Conservation (phyloP, 805 yeast species). For the Ogataea sp. region DNA sequence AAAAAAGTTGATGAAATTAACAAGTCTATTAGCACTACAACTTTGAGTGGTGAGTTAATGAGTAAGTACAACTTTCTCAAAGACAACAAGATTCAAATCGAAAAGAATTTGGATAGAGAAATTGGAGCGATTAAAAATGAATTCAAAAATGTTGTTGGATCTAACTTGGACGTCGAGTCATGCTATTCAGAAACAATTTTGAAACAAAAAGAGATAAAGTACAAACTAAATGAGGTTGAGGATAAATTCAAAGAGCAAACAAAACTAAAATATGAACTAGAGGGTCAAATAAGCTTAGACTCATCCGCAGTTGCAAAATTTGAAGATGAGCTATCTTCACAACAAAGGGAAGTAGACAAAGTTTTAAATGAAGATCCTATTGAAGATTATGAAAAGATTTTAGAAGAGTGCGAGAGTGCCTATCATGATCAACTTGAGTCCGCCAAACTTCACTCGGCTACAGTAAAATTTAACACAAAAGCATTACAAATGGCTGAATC, state of each 20-base stretch:
- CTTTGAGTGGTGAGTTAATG: conserved; percentile 49
- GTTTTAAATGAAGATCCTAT: conserved; percentile 32
- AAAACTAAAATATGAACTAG: neutral
- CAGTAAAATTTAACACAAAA: conserved; percentile 57
- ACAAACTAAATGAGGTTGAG: neutral
- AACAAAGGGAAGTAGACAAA: conserved; percentile 9
- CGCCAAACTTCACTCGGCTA: conserved; percentile 59
- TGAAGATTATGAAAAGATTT: conserved; percentile 39
- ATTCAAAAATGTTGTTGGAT: conserved; percentile 1
- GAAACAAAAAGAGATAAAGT: neutral
- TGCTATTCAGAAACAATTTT: neutral
- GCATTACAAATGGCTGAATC: conserved; percentile 59
- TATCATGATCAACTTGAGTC: conserved; percentile 55
- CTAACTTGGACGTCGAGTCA: neutral
- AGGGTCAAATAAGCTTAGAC: neutral
- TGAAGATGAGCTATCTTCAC: conserved; percentile 4
- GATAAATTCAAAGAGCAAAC: neutral
- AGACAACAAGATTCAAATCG: conserved; percentile 25
- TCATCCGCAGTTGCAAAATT: neutral
- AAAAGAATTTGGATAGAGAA: conserved; percentile 3
- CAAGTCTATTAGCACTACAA: conserved; percentile 40
- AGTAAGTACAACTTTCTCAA: conserved; percentile 42
- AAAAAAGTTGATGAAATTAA: conserved; percentile 44
- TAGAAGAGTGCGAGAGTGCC: conserved; percentile 53
- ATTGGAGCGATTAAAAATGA: neutral